Conservation (phyloP, 306 rosid species). For the Ammopiptanthus mongolicus region DNA sequence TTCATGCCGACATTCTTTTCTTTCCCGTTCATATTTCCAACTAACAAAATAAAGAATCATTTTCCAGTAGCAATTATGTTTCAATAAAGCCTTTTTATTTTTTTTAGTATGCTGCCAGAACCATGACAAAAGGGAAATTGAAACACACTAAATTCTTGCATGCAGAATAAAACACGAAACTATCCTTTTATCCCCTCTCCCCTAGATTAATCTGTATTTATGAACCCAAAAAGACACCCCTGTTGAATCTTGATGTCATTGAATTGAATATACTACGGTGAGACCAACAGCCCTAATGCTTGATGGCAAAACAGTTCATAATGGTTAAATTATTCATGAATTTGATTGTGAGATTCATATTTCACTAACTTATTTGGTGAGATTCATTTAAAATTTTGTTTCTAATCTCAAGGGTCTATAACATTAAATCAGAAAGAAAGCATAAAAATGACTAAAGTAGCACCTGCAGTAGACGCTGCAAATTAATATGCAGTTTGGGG, state of each 20-base stretch:
- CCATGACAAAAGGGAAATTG: not conserved
- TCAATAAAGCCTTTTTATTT: not conserved
- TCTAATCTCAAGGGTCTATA: not conserved
- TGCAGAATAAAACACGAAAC: not conserved
- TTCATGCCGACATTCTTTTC: not conserved
- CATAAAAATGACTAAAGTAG: constrained; percentile 15
- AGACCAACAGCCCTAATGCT: not conserved
- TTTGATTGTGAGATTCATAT: not conserved
- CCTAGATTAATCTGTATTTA: not conserved
- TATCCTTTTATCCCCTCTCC: not conserved
- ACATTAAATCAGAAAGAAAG: not conserved
- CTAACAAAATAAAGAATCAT: not conserved
- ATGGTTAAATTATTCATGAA: not conserved
- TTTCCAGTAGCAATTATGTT: not conserved
- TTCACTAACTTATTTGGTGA: not conserved
- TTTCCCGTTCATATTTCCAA: not conserved
- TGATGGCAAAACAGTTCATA: not conserved
- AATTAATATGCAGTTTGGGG: constrained; percentile 85
- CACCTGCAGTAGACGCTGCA: constrained; percentile 97
- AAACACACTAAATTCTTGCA: not conserved
- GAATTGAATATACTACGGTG: not conserved
- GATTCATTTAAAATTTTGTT: not conserved
- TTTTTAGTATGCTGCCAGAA: not conserved
- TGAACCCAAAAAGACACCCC: not conserved
- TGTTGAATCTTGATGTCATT: not conserved